Base-by-base conservation (phyloP, 2,329 filamentous ascomycete species). In the Aspergillus jensenii region DNA sequence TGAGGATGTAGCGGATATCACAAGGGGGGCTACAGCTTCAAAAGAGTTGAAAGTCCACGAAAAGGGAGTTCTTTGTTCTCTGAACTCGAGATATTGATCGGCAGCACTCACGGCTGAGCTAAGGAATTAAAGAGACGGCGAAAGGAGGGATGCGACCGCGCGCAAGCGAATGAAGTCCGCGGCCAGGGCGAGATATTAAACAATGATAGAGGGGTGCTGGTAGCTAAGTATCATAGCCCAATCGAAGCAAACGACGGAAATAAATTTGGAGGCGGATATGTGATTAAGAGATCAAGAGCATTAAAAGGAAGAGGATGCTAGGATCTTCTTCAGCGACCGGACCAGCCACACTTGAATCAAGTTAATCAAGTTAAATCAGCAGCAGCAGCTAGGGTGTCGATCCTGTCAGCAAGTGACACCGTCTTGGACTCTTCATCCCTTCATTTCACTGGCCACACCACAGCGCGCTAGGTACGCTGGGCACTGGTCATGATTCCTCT, bases 251-350 rank as follows among this genome's bases (percentile, higher is more conserved):
- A 47, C n/a, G 21, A 35, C 37, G 25, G 40, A 25, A 51, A 27
- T 19, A 31, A 40, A 23, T 31, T 31, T 31, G 21, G 39, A 6
- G 11, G n/a, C 31, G 9, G 9, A 27, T 6, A 46, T 46, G 44
- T 27, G 9, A 21, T 25, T 19, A 23, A 27, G 25, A 17, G 21
- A 40, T 40, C 35, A 41, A 45, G 23, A 14, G 25, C 15, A n/a
- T 45, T 48, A 6, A 50, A 41, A 37, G 46, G 27, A 48, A 35
- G 35, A 41, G 37, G 50, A 41, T 35, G 50, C 11, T 50, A 14
- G 25, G 54, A 56, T 51, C 37, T 39, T 56, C 55, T 50, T 51
- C 54, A 52, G 27, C 31, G 47, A 46, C 11, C 33, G 15, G 47
- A 31, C 41, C 55, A 56, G 54, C 54, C 54, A 45, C 54, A 52